Evolutionary conservation across 129 eudicot genomes (phyloP).

Genomic region (Mikania micrantha): DNA sequence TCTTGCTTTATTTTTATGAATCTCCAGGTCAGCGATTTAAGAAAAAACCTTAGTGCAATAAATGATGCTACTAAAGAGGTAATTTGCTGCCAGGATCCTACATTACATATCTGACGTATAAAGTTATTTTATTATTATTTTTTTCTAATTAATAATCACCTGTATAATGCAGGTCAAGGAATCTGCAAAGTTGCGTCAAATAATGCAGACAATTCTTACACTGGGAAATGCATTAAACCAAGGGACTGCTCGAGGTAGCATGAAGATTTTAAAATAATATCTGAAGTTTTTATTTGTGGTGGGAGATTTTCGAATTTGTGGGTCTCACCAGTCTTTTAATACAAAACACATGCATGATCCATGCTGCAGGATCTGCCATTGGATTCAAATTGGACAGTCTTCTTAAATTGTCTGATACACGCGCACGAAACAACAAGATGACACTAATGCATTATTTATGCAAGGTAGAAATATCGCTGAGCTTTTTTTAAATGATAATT

Average conservation of each 20-base stretch:
- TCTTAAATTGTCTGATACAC: constrained; percentile 86
- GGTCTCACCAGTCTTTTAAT: not conserved
- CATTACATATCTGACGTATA: not conserved
- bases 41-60: constrained; percentile 56
- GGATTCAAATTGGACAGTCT: constrained; percentile 98
- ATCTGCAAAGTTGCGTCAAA: constrained; percentile 77
- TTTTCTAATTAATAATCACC: not conserved
- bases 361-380: constrained; percentile 75
- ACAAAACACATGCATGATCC: constrained; percentile 7
- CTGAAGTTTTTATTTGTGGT: not conserved
- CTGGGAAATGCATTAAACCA: constrained; percentile 95
- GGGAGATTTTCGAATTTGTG: constrained; percentile 4
- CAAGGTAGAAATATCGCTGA: constrained; percentile 46
- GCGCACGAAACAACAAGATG: constrained; percentile 97
- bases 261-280: not conserved
- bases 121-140: not conserved
- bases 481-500: not conserved
- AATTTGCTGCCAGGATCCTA: not conserved
- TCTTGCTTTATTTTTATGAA: not conserved
- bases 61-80: constrained; percentile 26
- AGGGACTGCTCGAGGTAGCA: constrained; percentile 93
- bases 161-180: constrained; percentile 60
- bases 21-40: constrained; percentile 72
- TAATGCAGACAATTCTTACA: constrained; percentile 95
- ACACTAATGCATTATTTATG: constrained; percentile 96